phyloP scores from a whole-genome alignment of 257 asterid species.

The Penstemon newberryi region DNA sequence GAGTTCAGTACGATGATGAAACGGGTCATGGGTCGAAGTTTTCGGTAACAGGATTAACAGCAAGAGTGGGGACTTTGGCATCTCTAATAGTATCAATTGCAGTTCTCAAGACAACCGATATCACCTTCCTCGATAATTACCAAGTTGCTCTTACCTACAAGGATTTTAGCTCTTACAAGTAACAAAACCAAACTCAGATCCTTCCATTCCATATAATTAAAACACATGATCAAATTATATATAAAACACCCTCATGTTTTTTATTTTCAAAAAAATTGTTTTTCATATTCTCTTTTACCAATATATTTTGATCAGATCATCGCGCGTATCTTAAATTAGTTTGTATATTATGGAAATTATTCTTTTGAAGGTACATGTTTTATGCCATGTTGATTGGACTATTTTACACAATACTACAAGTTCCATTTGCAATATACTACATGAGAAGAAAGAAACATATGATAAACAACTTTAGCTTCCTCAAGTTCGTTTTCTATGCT shows the following conservation, averaged over 20 bases:
- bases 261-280: no score
- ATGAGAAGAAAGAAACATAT: slow-evolving; percentile 31
- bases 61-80: slow-evolving; percentile 23
- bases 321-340: no score
- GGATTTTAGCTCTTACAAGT: slow-evolving; percentile 35
- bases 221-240: no score
- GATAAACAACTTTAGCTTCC: slow-evolving; percentile 26
- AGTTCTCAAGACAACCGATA: slow-evolving; percentile 25
- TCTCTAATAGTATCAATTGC: slow-evolving; percentile 30
- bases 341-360: not conserved
- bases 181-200: not conserved
- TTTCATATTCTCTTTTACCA: no score
- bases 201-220: not conserved
- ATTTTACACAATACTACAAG: slow-evolving; percentile 27
- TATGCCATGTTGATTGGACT: slow-evolving; percentile 27
- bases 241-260: no score
- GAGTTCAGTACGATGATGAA: slow-evolving; percentile 3
- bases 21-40: slow-evolving; percentile 8
- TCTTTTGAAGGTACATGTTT: slow-evolving; percentile 27
- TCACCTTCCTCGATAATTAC: not conserved
- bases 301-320: no score
- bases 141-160: slow-evolving; percentile 17
- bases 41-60: slow-evolving; percentile 5
- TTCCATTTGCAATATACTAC: slow-evolving; percentile 34
- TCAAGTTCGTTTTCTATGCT: slow-evolving; percentile 32